Conservation (phyloP, 148 eudicot species). For the Vaccinium myrtillus region DNA sequence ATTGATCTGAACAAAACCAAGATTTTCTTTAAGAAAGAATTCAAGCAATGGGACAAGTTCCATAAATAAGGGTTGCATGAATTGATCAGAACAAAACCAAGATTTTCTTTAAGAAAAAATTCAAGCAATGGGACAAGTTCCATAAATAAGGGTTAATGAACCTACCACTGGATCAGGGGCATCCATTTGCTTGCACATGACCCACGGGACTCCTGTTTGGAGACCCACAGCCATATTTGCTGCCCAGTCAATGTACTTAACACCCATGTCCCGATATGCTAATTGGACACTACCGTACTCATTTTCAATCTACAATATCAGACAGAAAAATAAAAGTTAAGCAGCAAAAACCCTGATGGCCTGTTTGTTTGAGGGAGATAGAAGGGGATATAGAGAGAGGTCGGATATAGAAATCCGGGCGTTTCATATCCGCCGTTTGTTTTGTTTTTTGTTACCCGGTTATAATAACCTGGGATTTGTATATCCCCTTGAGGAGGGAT, state of each 20-base stretch:
- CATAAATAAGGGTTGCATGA: not conserved
- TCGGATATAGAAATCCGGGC: too few relatives aligned
- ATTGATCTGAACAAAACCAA: constrained; percentile 48
- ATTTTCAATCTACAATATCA: constrained; percentile 61
- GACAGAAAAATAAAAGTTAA: not conserved
- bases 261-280: constrained; percentile 50
- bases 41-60: not conserved
- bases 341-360: not conserved
- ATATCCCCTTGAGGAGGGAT: too few relatives aligned
- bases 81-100: too few relatives aligned
- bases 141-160: not conserved
- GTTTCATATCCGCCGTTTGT: too few relatives aligned
- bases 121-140: not conserved
- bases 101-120: not conserved
- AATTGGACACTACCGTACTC: constrained; percentile 68
- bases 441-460: too few relatives aligned
- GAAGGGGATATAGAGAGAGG: too few relatives aligned
- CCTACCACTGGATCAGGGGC: constrained; percentile 75
- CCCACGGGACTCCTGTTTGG: constrained; percentile 73
- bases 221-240: constrained; percentile 57
- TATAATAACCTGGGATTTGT: too few relatives aligned
- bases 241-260: constrained; percentile 70
- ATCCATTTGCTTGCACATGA: constrained; percentile 87
- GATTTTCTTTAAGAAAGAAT: not conserved
- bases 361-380: too few relatives aligned